Evolutionary conservation across 2,329 filamentous ascomycete genomes (phyloP).

Genomic region (Nemania serpens): DNA sequence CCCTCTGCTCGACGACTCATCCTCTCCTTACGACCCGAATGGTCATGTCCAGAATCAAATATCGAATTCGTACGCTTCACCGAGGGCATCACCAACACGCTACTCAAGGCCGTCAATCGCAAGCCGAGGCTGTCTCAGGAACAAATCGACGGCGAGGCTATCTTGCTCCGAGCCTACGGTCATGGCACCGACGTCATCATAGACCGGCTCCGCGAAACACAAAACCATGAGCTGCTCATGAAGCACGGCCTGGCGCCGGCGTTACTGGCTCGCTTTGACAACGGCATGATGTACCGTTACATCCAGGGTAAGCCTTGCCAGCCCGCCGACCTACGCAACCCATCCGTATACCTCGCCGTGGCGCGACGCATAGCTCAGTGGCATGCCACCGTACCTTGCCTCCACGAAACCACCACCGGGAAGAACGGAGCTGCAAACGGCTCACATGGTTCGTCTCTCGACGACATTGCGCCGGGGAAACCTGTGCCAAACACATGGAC

Average conservation of each 20-base stretch:
- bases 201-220: constrained; percentile 83
- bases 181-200: constrained; percentile 94
- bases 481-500: constrained; percentile 90
- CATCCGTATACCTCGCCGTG: constrained; percentile 79
- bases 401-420: constrained; percentile 46
- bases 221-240: constrained; percentile 86
- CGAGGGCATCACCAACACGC: constrained; percentile 96
- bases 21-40: constrained; percentile 79
- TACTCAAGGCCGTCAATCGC: constrained; percentile 77
- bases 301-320: constrained; percentile 80
- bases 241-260: constrained; percentile 81
- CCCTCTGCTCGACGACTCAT: constrained; percentile 80
- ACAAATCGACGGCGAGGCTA: constrained; percentile 71
- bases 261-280: constrained; percentile 89
- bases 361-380: constrained; percentile 86
- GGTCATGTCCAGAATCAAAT: constrained; percentile 72
- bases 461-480: constrained; percentile 65
- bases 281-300: constrained; percentile 94
- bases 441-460: constrained; percentile 49
- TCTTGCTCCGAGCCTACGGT: constrained; percentile 91
- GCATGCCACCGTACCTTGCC: constrained; percentile 76
- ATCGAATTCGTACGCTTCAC: constrained; percentile 91
- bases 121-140: constrained; percentile 64
- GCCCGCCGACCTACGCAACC: constrained; percentile 77
- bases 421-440: constrained; percentile 43